These are phyloP conservation scores for Yamadazyma sp. DNA, from an alignment of 1,139 yeast species.

Conservation along the genomic window DNA sequence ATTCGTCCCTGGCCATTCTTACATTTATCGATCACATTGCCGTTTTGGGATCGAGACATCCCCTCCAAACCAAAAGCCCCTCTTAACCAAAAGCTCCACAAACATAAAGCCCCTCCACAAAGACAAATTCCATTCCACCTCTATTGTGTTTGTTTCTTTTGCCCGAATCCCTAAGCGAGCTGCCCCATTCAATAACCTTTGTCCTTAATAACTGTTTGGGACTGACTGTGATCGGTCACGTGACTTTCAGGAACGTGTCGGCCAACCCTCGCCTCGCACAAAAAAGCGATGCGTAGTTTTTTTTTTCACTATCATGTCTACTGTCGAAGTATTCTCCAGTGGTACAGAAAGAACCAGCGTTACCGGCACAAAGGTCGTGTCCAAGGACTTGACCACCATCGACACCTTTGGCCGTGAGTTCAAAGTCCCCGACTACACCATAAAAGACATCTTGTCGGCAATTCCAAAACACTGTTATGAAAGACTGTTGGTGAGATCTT, in stretches of 20 bases:
- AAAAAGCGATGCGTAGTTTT: background rate
- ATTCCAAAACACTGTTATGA: slow-evolving; percentile 79
- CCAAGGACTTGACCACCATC: slow-evolving; percentile 39
- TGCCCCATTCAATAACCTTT: too few species aligned
- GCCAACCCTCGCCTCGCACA: too few species aligned
- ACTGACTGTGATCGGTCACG: too few species aligned
- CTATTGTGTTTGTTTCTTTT: too few species aligned
- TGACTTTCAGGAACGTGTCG: too few species aligned
- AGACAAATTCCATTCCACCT: too few species aligned
- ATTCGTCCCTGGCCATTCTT: too few species aligned
- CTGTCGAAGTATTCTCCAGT: slow-evolving; percentile 7
- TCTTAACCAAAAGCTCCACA: too few species aligned
- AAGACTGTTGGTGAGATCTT: slow-evolving; percentile 55
- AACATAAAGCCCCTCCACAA: too few species aligned
- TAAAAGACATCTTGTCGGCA: slow-evolving; percentile 68
- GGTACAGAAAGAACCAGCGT: slow-evolving; percentile 2
- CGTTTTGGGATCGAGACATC: background rate
- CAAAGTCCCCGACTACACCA: slow-evolving; percentile 71
- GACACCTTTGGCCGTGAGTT: slow-evolving; percentile 67
- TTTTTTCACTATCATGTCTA: slow-evolving; percentile 7
- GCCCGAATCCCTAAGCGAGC: too few species aligned
- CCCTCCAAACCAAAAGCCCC: background rate
- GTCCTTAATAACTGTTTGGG: too few species aligned
- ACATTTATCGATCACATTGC: slow-evolving; percentile 1
- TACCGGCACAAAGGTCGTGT: slow-evolving; percentile 10